phyloP scores from a whole-genome alignment of 2,329 filamentous ascomycete genomes.

The Penicillium rolfsii region DNA sequence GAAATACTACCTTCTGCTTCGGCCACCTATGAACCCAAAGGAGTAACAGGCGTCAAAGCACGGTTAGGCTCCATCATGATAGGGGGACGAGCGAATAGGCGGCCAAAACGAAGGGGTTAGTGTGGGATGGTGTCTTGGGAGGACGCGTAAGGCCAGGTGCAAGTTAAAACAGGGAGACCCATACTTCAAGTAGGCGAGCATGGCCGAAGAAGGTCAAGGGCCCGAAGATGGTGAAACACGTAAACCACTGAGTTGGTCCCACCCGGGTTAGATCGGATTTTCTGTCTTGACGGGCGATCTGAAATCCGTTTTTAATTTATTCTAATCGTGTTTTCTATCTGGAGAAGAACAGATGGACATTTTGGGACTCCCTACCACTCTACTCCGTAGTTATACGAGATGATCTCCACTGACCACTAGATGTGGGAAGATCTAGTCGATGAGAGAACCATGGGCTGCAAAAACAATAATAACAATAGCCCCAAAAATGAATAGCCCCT shows the following conservation, averaged over 20 bases:
- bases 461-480: neutral
- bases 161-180: slow-evolving; percentile 26
- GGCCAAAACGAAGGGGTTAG: neutral
- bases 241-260: slow-evolving; percentile 17
- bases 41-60: neutral
- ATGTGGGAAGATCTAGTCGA: neutral
- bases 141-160: slow-evolving; percentile 37
- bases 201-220: slow-evolving; percentile 31
- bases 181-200: slow-evolving; percentile 19
- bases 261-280: slow-evolving; percentile 18
- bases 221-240: slow-evolving; percentile 38
- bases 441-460: neutral
- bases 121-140: slow-evolving; percentile 12
- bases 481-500: neutral
- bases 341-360: neutral
- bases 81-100: slow-evolving; percentile 1
- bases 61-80: neutral
- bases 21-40: neutral
- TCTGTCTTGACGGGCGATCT: neutral
- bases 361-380: neutral
- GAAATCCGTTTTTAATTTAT: neutral
- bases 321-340: neutral
- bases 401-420: neutral
- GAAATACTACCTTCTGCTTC: slow-evolving; percentile 7
- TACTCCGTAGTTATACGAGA: neutral